phyloP scores from a whole-genome alignment of 2,329 filamentous ascomycete genomes.

The Colletotrichum truncatum region DNA sequence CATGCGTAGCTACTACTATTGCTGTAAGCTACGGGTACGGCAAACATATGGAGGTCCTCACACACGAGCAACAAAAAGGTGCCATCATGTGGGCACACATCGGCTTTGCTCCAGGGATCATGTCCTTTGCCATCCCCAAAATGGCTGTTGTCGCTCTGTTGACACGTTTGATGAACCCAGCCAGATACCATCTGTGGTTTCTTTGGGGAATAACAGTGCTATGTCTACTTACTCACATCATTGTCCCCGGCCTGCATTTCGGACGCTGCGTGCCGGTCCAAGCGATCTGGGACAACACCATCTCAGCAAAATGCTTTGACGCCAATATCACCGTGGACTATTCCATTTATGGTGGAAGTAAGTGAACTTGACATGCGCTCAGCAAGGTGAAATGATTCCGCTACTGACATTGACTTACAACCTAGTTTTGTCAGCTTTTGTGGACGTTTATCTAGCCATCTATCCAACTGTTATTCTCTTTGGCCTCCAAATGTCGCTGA shows the following conservation, averaged over 20 bases:
- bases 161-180: conserved; percentile 47
- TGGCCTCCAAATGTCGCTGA: conserved; percentile 45
- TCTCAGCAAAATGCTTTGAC: conserved; percentile 45
- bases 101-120: conserved; percentile 46
- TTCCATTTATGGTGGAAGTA: not conserved
- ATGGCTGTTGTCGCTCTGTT: conserved; percentile 50
- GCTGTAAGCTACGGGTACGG: conserved; percentile 49
- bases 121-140: conserved; percentile 51
- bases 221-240: conserved; percentile 43
- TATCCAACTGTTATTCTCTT: conserved; percentile 49
- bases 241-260: conserved; percentile 46
- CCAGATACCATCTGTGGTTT: conserved; percentile 40
- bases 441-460: conserved; percentile 52
- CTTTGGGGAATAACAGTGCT: conserved; percentile 46
- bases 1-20: conserved; percentile 42
- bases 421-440: conserved; percentile 43
- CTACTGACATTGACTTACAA: not conserved
- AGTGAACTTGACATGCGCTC: not conserved
- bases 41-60: conserved; percentile 44
- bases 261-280: conserved; percentile 49
- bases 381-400: not conserved
- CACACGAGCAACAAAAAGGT: conserved; percentile 36
- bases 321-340: conserved; percentile 47
- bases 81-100: conserved; percentile 46
- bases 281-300: conserved; percentile 48